Percentiles rank a stretch among this genome's conserved stretches.
phyloP scores from a whole-genome alignment of 2,329 filamentous ascomycete species.

The Beauveria australis region DNA sequence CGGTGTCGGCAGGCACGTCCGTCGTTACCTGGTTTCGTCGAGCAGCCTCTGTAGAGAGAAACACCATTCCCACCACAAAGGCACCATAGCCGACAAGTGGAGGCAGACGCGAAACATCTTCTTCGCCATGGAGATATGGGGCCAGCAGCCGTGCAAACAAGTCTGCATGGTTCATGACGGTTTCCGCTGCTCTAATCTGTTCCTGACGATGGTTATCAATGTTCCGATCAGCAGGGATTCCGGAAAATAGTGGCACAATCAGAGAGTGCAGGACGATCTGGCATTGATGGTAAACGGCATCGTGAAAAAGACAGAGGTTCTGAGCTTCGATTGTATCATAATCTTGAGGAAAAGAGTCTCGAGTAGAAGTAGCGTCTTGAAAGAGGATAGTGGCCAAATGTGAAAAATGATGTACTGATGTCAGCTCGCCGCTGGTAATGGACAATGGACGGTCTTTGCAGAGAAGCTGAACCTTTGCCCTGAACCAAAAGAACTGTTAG shows the following conservation, averaged over 20 bases:
- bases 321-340: neutral
- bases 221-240: neutral
- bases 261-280: slow-evolving; percentile 2
- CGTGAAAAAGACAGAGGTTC: neutral
- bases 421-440: neutral
- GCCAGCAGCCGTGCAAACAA: neutral
- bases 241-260: neutral
- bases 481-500: neutral
- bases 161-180: neutral
- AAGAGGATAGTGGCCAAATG: neutral
- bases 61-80: slow-evolving; percentile 1
- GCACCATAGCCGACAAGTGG: slow-evolving; percentile 2
- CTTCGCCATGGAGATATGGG: neutral
- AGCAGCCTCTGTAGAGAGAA: neutral
- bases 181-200: neutral
- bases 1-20: neutral
- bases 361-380: neutral
- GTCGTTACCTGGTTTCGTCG: neutral
- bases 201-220: neutral
- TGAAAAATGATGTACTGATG: slow-evolving; percentile 4
- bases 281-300: slow-evolving; percentile 4
- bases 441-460: slow-evolving; percentile 1
- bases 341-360: neutral
- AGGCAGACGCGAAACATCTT: slow-evolving; percentile 1
- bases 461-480: slow-evolving; percentile 2